A percentile compares a stretch with the other conserved stretches of the same genome.
These are phyloP conservation scores for Gynandropsis gynandra DNA, from an alignment of 345 rosid genomes.

Conservation along the genomic window DNA sequence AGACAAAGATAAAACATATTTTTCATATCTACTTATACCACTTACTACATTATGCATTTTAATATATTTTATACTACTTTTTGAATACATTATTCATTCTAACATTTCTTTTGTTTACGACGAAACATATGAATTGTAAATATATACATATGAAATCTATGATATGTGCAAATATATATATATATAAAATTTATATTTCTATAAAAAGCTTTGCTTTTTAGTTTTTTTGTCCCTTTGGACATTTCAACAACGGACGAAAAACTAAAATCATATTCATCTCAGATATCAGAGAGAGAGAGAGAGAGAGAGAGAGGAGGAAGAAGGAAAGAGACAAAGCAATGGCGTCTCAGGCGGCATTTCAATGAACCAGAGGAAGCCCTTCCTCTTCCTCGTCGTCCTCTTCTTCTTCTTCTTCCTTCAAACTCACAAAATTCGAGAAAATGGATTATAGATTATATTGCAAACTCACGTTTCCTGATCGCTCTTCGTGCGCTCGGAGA, in stretches of 20 bases:
- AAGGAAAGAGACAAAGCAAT: slow-evolving; percentile 6
- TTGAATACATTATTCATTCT: too few relatives aligned
- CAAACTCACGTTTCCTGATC: slow-evolving; percentile 11
- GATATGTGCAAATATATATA: too few relatives aligned
- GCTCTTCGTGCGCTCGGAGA: slow-evolving; percentile 15
- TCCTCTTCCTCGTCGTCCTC: slow-evolving; percentile 19
- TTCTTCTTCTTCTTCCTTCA: slow-evolving; percentile 19
- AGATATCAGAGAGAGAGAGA: neutral
- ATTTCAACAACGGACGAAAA: slow-evolving; percentile 21
- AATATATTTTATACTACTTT: too few relatives aligned
- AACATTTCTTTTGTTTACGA: too few relatives aligned
- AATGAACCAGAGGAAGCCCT: slow-evolving; percentile 17
- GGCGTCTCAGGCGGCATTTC: slow-evolving; percentile 14
- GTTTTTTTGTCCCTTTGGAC: slow-evolving; percentile 2
- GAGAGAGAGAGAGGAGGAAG: neutral
- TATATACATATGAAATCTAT: neutral
- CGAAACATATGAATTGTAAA: too few relatives aligned
- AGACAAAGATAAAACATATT: too few relatives aligned
- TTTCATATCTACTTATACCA: too few relatives aligned
- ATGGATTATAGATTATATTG: neutral
- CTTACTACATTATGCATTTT: too few relatives aligned
- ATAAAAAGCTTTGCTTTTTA: too few relatives aligned
- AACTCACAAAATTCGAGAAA: slow-evolving; percentile 8
- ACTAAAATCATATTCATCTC: too few relatives aligned
- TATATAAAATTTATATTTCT: too few relatives aligned